Base-by-base conservation (phyloP, 208 protist species). In the Herpetomonas tarakana region DNA sequence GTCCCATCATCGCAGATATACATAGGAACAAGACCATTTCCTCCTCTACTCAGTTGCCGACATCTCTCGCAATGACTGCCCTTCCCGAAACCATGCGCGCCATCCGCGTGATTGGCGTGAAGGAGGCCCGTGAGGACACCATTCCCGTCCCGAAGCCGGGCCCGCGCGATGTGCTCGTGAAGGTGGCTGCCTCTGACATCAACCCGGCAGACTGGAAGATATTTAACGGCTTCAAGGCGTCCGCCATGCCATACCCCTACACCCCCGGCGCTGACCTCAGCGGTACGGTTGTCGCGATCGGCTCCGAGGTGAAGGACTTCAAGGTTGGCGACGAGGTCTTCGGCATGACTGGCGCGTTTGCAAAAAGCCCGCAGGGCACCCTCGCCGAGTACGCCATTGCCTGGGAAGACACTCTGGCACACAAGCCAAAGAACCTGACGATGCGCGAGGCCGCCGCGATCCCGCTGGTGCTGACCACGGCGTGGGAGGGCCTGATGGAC, bases 321-420 rank as follows among this genome's bases (percentile, higher is more conserved):
- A 3, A 50, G 11, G 61, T 58, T 11, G 61, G 61, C 4, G 61
- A 66, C 39, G 61, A 66, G 18, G 61, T 66, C 18, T 57, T 54
- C 14, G 62, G 62, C 62, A 60, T 58, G 52, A 60, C 62, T 9
- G 62, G 62, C 12, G 62, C 52, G 12, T 38, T 68, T 14, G 52
- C 30, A 6, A 25, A 58, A 22, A 29, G 41, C 45, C 60, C 47
- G 1, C 46, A 58, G 30, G 62, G 62, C 45, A 60, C 62, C 16
- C 62, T 68, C 30, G 62, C 62, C 46, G 62, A 68, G 53, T 63
- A 62, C 49, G 45, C 56, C 25, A 46, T 66, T 18, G 49, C 61
- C 22, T 28, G 6, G 2, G 61, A 46, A 6, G 22, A 9, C 11
- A 56, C 55, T 31, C 16, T 66, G 3, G 31, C 27, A 12, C 61